Conservation (phyloP, 805 yeast species). For the Metschnikowia corniflorae region DNA sequence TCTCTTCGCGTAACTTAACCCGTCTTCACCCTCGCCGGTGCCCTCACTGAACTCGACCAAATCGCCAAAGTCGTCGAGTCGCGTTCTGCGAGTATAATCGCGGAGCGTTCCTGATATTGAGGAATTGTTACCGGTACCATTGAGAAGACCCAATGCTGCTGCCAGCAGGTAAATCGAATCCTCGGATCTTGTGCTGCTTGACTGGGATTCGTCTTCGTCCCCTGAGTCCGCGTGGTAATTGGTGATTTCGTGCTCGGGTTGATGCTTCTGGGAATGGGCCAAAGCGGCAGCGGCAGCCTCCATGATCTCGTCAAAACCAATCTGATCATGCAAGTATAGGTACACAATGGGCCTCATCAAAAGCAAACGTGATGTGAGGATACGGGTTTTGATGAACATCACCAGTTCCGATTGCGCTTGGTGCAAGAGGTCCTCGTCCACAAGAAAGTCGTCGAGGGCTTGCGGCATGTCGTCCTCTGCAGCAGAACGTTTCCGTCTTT, state of each 20-base stretch:
- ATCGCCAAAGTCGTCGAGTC: slow-evolving; percentile 31
- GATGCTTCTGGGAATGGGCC: background rate
- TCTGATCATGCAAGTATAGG: slow-evolving; percentile 28
- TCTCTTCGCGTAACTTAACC: slow-evolving; percentile 19
- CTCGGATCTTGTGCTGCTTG: slow-evolving; percentile 2
- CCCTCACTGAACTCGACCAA: slow-evolving; percentile 21
- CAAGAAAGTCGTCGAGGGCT: slow-evolving; percentile 31
- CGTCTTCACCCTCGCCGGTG: slow-evolving; percentile 11
- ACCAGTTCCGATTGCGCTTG: slow-evolving; percentile 35
- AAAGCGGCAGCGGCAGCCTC: slow-evolving; percentile 21
- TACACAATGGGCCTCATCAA: slow-evolving; percentile 35
- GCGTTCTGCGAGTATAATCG: too few species aligned
- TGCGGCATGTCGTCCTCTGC: slow-evolving; percentile 19
- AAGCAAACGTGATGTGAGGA: slow-evolving; percentile 30
- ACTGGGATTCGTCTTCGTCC: background rate
- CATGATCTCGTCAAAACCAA: slow-evolving; percentile 25
- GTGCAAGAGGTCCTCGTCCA: slow-evolving; percentile 32
- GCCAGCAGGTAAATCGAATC: slow-evolving; percentile 7
- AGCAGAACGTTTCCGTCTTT: slow-evolving; percentile 10
- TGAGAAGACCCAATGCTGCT: slow-evolving; percentile 5
- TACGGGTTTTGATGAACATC: slow-evolving; percentile 37
- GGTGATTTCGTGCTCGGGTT: background rate
- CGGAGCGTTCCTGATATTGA: too few species aligned
- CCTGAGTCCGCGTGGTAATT: slow-evolving; percentile 1
- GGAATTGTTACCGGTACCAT: too few species aligned